These are phyloP conservation scores for Plasmodium chabaudi DNA, from an alignment of 169 alveolate species.

Conservation along the genomic window DNA sequence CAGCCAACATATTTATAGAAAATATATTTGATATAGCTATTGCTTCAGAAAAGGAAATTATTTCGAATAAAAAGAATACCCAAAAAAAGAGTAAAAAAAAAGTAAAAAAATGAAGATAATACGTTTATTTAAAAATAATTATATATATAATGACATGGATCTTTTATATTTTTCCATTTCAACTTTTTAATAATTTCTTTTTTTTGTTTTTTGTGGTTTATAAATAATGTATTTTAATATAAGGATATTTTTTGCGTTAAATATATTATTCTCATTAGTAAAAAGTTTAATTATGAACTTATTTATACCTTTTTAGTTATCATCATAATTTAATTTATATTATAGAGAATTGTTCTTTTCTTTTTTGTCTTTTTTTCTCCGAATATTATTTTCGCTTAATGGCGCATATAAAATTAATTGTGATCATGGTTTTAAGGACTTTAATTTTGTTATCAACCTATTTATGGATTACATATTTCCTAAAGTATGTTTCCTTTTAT, in stretches of 20 bases:
- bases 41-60: not conserved
- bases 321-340: not conserved
- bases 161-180: not conserved
- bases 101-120: not conserved
- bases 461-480: too few relatives aligned
- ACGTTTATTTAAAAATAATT: not conserved
- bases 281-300: too few relatives aligned
- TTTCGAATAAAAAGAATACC: not conserved
- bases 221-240: slow-evolving; percentile 25
- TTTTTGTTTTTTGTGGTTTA: slow-evolving; percentile 33
- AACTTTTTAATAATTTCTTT: slow-evolving; percentile 4
- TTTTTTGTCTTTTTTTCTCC: not conserved
- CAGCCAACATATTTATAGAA: slow-evolving; percentile 20
- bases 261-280: too few relatives aligned
- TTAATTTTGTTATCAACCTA: too few relatives aligned
- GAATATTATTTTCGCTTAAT: too few relatives aligned
- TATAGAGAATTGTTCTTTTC: not conserved
- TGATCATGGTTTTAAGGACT: too few relatives aligned
- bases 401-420: too few relatives aligned
- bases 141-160: not conserved
- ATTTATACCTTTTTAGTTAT: not conserved
- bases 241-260: slow-evolving; percentile 11
- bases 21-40: slow-evolving; percentile 20
- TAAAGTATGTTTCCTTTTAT: too few relatives aligned
- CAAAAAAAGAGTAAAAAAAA: not conserved